phyloP scores from a whole-genome alignment of 2,329 filamentous ascomycete species.

The Apiospora malaysiana region DNA sequence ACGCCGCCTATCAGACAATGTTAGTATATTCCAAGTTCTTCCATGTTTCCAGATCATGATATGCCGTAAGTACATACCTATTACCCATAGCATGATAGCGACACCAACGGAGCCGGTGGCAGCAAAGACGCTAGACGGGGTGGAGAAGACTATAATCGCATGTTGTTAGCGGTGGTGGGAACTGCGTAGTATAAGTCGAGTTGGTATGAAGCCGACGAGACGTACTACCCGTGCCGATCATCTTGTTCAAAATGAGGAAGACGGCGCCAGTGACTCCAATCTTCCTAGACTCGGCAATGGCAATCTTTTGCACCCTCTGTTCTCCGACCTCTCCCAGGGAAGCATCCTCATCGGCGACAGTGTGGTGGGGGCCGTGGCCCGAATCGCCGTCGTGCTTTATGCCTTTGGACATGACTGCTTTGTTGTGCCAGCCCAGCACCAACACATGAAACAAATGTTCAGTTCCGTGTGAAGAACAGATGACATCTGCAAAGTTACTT shows the following conservation, averaged over 20 bases:
- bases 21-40: background rate
- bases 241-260: conserved; percentile 63
- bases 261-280: conserved; percentile 59
- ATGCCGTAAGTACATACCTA: conserved; percentile 23
- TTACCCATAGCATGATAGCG: conserved; percentile 44
- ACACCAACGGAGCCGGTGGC: conserved; percentile 58
- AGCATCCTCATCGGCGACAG: background rate
- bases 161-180: background rate
- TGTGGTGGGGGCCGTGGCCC: background rate
- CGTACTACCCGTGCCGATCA: conserved; percentile 64
- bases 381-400: background rate
- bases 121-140: conserved; percentile 57
- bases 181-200: background rate
- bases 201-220: conserved; percentile 21
- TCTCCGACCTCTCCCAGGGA: conserved; percentile 1
- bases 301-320: conserved; percentile 28
- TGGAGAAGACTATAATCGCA: conserved; percentile 55
- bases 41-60: background rate
- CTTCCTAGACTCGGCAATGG: conserved; percentile 46
- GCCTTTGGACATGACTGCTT: conserved; percentile 1
- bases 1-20: conserved; percentile 46
- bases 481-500: no score
- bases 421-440: background rate
- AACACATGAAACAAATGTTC: background rate
- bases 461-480: background rate